Evolutionary conservation across 2,329 filamentous ascomycete genomes (phyloP), one percentile per base, ranked within the genome.

Genomic region (Pseudogymnoascus sp.): DNA sequence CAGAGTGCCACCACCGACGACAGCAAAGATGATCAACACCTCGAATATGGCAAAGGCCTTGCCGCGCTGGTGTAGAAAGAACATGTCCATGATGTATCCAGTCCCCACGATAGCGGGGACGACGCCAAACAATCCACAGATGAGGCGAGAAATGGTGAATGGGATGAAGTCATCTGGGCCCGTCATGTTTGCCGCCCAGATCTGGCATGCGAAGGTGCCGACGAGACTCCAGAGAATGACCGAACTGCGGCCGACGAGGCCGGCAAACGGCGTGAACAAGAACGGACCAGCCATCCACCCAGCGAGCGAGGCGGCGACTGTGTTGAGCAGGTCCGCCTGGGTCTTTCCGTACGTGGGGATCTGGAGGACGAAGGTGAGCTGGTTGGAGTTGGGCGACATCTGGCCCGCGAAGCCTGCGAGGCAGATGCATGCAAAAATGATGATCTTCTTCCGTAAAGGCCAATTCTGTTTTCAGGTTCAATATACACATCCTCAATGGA

Each of bases 51-150:
- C 73, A 53, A 77, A 77, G 7, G 74, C 73, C 19, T 72, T 69
- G 5, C 76, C 76, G 10, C 75, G 74, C 64, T 78, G 73, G 61
- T 78, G 76, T 35, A 78, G 68, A 65, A 76, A 78, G 68, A 77
- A 77, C 61, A 77, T 62, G 59, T 78, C 76, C 26, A 74, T 73
- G 33, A 79, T 73, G 29, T 73, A 73, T 35, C 74, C 67, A 29
- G 74, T 70, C 7, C 75, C 75, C 61, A 79, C 68, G 42, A 76
- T 68, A 56, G 72, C 70, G 40, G 76, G 70, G 13, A 76, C 67
- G 11, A 72, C 71, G 31, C 77, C 76, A 62, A 76, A 76, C 67
- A 77, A 70, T 29, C 75, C 75, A 1, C 71, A 66, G 61, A 76
- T 72, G 11, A 74, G 69, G 6, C 74, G 72, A 2, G 75, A 76